These are phyloP conservation scores for Parsonsia alboflavescens DNA, from an alignment of 257 asterid species.

Conservation along the genomic window DNA sequence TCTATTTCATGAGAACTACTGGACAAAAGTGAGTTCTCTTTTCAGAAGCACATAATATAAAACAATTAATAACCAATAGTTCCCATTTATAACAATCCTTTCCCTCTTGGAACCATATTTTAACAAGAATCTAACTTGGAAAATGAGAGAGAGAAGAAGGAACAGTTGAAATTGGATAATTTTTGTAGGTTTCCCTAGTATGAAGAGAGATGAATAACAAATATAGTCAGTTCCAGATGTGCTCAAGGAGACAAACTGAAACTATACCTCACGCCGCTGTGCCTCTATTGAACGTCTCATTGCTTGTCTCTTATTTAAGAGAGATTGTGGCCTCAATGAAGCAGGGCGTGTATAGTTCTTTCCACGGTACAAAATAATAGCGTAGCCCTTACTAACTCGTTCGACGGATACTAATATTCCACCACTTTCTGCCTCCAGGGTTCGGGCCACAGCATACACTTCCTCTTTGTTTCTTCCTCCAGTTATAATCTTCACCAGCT, in stretches of 20 bases:
- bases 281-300: slow-evolving; percentile 87
- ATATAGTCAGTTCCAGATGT: not conserved
- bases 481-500: slow-evolving; percentile 78
- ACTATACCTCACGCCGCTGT: slow-evolving; percentile 77
- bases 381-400: slow-evolving; percentile 73
- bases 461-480: slow-evolving; percentile 66
- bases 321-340: slow-evolving; percentile 83
- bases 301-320: slow-evolving; percentile 87
- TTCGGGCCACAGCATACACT: slow-evolving; percentile 62
- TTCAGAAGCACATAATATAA: not conserved
- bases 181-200: not conserved
- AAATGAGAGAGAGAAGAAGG: not conserved
- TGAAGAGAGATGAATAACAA: not conserved
- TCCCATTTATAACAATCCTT: not conserved
- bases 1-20: not conserved
- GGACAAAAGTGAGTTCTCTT: not conserved
- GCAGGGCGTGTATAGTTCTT: slow-evolving; percentile 89
- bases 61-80: not conserved
- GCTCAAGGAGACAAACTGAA: not conserved
- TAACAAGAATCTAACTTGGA: not conserved
- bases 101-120: not conserved
- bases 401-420: slow-evolving; percentile 96
- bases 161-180: not conserved
- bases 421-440: slow-evolving; percentile 90
- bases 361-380: slow-evolving; percentile 88